Percentiles rank a stretch among this genome's conserved stretches.
Conservation (phyloP, 2,329 filamentous ascomycete species). For the Chrysoporthe cubensis region DNA sequence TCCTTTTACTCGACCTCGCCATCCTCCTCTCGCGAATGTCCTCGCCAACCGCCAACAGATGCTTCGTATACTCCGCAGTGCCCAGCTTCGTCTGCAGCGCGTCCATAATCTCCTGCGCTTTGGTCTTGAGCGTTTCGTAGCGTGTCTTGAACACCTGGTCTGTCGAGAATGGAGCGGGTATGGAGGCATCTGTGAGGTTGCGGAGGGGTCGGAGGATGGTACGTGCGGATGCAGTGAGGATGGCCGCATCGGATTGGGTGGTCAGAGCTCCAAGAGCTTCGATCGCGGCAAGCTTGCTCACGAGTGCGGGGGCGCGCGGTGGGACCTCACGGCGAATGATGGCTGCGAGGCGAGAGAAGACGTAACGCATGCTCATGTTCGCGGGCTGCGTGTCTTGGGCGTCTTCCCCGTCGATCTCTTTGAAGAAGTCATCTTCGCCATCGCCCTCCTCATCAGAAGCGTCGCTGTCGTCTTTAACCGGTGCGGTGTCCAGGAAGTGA, state of each 20-base stretch:
- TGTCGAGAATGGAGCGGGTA: constrained; percentile 71
- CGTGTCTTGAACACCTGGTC: constrained; percentile 71
- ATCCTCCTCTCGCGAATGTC: constrained; percentile 73
- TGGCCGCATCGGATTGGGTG: constrained; percentile 59
- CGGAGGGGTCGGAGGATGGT: constrained; percentile 67
- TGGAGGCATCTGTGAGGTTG: constrained; percentile 80
- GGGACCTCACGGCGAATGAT: constrained; percentile 77
- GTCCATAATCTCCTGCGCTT: constrained; percentile 78
- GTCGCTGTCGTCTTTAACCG: constrained; percentile 50
- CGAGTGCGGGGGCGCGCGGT: constrained; percentile 65
- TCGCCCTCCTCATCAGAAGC: constrained; percentile 46
- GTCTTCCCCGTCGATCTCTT: constrained; percentile 41
- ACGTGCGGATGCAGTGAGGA: constrained; percentile 66
- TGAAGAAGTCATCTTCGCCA: constrained; percentile 39
- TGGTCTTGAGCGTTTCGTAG: constrained; percentile 72
- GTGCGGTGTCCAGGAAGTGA: constrained; percentile 56
- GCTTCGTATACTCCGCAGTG: constrained; percentile 75
- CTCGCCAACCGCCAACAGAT: constrained; percentile 73
- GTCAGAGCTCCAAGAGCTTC: constrained; percentile 73
- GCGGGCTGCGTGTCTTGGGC: constrained; percentile 34
- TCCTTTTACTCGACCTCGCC: constrained; percentile 79
- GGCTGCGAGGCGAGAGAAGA: constrained; percentile 78
- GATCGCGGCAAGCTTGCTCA: constrained; percentile 76
- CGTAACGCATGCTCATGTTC: constrained; percentile 68
- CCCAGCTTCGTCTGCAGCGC: constrained; percentile 84